Evolutionary conservation across 140 eudicot genomes (phyloP).

Genomic region (Senecio squalidus): DNA sequence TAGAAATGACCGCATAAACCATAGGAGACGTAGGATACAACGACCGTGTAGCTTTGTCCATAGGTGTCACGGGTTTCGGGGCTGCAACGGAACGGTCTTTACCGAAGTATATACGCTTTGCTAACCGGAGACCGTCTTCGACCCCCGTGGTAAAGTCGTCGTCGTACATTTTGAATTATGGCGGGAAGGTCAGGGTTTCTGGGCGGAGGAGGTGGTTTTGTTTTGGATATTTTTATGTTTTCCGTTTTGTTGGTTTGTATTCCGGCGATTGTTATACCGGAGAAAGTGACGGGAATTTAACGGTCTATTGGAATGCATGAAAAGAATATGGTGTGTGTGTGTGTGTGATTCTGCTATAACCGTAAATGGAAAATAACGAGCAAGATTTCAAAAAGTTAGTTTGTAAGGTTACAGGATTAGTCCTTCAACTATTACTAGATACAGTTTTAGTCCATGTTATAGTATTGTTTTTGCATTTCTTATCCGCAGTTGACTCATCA

Average conservation of each 20-base stretch:
- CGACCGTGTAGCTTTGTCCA: constrained; percentile 48
- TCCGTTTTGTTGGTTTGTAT: not conserved
- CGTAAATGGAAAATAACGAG: constrained; percentile 12
- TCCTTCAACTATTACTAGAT: too few species aligned
- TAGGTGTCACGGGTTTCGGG: constrained; percentile 51
- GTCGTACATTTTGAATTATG: constrained; percentile 23
- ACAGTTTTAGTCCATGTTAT: too few species aligned
- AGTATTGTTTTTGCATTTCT: too few species aligned
- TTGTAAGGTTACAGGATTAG: too few species aligned
- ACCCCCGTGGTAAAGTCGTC: constrained; percentile 64
- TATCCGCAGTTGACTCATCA: too few species aligned
- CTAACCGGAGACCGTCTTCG: constrained; percentile 72
- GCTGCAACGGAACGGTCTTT: constrained; percentile 83
- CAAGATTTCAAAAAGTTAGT: constrained; percentile 14
- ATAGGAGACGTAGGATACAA: constrained; percentile 70
- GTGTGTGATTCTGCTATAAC: constrained; percentile 9
- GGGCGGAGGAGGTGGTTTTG: constrained; percentile 27
- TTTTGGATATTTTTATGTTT: not conserved
- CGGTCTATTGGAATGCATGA: constrained; percentile 20
- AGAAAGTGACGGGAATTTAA: constrained; percentile 34
- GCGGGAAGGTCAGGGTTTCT: constrained; percentile 22
- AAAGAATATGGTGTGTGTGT: constrained; percentile 13
- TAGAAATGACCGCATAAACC: constrained; percentile 74
- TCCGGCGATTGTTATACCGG: constrained; percentile 22
- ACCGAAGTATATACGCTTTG: constrained; percentile 84